A percentile compares a stretch with the other conserved stretches of the same genome.
Conservation (phyloP, 2,329 filamentous ascomycete species). For the Aspergillus tubingensis region DNA sequence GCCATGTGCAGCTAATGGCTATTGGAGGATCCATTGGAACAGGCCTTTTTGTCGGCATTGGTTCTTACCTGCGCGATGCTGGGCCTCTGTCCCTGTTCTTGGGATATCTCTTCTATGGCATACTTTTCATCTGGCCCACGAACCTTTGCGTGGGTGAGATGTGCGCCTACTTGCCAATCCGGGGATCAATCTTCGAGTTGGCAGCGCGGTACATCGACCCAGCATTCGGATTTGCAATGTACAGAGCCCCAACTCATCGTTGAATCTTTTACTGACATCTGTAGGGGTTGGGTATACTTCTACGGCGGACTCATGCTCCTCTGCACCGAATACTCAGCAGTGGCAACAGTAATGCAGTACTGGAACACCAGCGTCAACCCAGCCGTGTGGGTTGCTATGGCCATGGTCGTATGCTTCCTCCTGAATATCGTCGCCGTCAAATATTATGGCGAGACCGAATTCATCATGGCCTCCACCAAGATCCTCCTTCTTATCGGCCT, state of each 20-base stretch:
- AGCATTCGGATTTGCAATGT: slow-evolving; percentile 46
- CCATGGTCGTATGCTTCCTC: slow-evolving; percentile 45
- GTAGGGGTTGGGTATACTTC: slow-evolving; percentile 49
- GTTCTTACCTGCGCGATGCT: slow-evolving; percentile 33
- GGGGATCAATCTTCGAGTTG: slow-evolving; percentile 51
- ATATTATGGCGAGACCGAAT: slow-evolving; percentile 74
- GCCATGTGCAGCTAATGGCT: slow-evolving; percentile 19
- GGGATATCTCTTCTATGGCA: slow-evolving; percentile 38
- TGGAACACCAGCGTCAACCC: slow-evolving; percentile 48
- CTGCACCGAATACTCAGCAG: slow-evolving; percentile 51
- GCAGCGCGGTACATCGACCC: slow-evolving; percentile 53
- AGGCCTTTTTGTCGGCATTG: slow-evolving; percentile 40
- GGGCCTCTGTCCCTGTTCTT: slow-evolving; percentile 39
- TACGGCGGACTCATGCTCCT: slow-evolving; percentile 49
- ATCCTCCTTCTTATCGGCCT: slow-evolving; percentile 69
- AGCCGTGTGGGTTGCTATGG: slow-evolving; percentile 46
- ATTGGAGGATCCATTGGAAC: slow-evolving; percentile 22
- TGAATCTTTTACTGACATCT: background rate
- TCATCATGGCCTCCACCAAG: slow-evolving; percentile 69
- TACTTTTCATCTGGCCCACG: slow-evolving; percentile 36
- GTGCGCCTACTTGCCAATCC: slow-evolving; percentile 41
- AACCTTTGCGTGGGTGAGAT: slow-evolving; percentile 35
- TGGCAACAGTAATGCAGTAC: slow-evolving; percentile 49
- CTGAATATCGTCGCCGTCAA: slow-evolving; percentile 71
- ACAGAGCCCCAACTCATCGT: background rate